Evolutionary conservation across 2,329 filamentous ascomycete species (phyloP).

Genomic region (Lachnum nothofagi): DNA sequence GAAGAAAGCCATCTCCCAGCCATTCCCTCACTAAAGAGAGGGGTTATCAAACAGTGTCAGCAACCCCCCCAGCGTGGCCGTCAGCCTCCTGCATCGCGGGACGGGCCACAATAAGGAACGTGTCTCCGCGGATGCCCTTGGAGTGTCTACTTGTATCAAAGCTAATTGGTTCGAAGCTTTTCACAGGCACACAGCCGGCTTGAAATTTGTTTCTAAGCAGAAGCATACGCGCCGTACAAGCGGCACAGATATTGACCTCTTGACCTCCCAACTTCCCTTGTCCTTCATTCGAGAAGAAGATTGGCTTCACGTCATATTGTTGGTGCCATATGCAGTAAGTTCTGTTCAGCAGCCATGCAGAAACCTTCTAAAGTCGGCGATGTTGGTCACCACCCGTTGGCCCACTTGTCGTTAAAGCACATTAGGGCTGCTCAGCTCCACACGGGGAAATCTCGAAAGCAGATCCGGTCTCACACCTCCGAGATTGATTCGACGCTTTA

Average conservation of each 20-base stretch:
- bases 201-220: background rate
- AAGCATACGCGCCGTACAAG: conserved; percentile 7
- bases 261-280: background rate
- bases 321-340: background rate
- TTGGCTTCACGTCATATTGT: background rate
- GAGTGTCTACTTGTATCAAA: too few species aligned
- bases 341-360: too few species aligned
- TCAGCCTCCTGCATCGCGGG: background rate
- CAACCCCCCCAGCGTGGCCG: too few species aligned
- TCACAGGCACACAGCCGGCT: background rate
- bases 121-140: background rate
- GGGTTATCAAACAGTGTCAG: too few species aligned
- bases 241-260: background rate
- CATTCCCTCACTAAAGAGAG: too few species aligned
- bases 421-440: conserved; percentile 1
- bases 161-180: too few species aligned
- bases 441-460: conserved; percentile 6
- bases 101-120: background rate
- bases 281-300: background rate
- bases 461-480: conserved; percentile 9
- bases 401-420: conserved; percentile 3
- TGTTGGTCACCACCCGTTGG: too few species aligned
- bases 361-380: too few species aligned
- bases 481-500: conserved; percentile 12
- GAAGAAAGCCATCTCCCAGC: too few species aligned